These are phyloP conservation scores for Hanseniaspora lachancei DNA, from an alignment of 805 yeast genomes.

Conservation along the genomic window DNA sequence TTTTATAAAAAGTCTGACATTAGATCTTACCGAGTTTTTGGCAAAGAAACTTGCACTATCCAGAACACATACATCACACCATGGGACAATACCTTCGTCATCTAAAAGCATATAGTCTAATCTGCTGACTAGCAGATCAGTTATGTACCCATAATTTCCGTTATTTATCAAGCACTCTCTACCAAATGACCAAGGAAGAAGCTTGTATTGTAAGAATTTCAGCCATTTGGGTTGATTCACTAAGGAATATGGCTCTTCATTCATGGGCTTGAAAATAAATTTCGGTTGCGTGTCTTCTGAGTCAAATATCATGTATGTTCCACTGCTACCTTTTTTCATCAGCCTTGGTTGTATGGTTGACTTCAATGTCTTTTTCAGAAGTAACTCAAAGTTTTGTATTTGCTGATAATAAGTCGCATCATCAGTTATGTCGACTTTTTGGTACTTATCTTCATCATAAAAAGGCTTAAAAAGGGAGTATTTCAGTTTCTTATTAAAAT, in stretches of 20 bases:
- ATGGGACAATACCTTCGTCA: not conserved
- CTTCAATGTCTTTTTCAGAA: not conserved
- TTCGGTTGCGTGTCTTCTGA: not conserved
- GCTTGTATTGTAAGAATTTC: constrained; percentile 6
- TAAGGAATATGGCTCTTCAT: constrained; percentile 9
- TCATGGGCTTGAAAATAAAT: constrained; percentile 12
- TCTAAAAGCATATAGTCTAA: constrained; percentile 4
- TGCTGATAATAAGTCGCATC: not conserved
- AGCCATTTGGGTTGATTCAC: constrained; percentile 11
- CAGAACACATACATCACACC: constrained; percentile 12
- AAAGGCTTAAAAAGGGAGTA: constrained; percentile 11
- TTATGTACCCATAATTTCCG: constrained; percentile 11
- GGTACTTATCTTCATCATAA: not conserved
- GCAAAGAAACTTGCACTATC: constrained; percentile 12
- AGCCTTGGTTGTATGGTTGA: constrained; percentile 6
- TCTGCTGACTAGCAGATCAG: constrained; percentile 4
- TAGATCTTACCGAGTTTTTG: not conserved
- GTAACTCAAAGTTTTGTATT: not conserved
- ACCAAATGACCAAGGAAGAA: constrained; percentile 10
- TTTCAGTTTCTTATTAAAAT: constrained; percentile 7
- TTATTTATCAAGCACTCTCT: constrained; percentile 5
- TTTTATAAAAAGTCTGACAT: not conserved
- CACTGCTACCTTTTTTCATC: constrained; percentile 9
- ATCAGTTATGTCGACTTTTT: not conserved
- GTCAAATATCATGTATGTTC: constrained; percentile 8